A percentile compares a stretch with the other conserved stretches of the same genome.
These are phyloP conservation scores for Huntiella decipiens DNA, from an alignment of 2,329 filamentous ascomycete species.

Conservation along the genomic window DNA sequence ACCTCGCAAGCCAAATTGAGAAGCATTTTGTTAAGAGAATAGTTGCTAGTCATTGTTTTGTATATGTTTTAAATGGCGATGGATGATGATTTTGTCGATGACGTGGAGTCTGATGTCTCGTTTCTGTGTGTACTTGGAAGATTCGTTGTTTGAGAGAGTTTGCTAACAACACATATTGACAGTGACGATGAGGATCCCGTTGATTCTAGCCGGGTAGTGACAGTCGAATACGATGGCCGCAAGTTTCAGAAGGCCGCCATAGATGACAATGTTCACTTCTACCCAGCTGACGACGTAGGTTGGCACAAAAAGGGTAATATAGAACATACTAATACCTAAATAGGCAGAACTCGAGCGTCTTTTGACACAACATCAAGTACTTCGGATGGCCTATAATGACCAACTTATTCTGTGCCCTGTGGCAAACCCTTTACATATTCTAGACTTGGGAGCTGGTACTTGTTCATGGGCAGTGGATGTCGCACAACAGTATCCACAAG, in stretches of 20 bases:
- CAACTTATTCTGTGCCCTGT: not conserved
- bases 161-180: not conserved
- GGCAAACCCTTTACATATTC: not conserved
- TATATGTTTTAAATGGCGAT: not conserved
- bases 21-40: not conserved
- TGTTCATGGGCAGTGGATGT: conserved; percentile 5
- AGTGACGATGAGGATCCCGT: not conserved
- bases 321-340: not conserved
- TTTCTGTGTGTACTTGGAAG: not conserved
- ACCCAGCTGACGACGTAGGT: conserved; percentile 8
- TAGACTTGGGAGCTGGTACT: conserved; percentile 9
- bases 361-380: conserved; percentile 1
- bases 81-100: not conserved
- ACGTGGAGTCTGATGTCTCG: not conserved
- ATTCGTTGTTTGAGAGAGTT: not conserved
- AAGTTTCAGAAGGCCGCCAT: conserved; percentile 1
- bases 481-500: conserved; percentile 1
- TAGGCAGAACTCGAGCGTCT: conserved; percentile 1
- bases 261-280: conserved; percentile 4
- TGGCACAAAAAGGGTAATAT: not conserved
- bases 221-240: not conserved
- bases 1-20: no score
- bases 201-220: not conserved
- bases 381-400: conserved; percentile 2
- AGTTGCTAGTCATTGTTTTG: not conserved